These are phyloP conservation scores for Thielaviopsis ethacetica DNA, from an alignment of 2,329 filamentous ascomycete genomes.

Conservation along the genomic window DNA sequence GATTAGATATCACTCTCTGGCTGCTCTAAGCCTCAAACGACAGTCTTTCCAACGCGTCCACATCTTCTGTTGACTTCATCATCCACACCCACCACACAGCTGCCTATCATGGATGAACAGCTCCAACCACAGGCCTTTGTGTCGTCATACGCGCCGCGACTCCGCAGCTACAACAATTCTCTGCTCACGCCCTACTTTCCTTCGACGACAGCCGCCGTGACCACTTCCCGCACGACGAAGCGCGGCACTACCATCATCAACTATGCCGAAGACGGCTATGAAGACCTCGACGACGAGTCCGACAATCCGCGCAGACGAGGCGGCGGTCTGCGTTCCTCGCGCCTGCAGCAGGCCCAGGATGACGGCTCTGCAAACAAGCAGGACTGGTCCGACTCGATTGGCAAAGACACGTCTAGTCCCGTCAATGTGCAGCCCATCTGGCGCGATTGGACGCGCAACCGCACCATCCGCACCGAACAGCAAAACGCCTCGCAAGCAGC, in stretches of 20 bases:
- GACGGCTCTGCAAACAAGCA: slow-evolving; percentile 46
- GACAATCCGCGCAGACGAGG: slow-evolving; percentile 62
- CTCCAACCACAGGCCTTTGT: slow-evolving; percentile 64
- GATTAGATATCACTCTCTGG: no score
- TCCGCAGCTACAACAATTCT: slow-evolving; percentile 83
- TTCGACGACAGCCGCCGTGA: slow-evolving; percentile 44
- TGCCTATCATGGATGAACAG: slow-evolving; percentile 5
- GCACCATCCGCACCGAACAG: slow-evolving; percentile 36
- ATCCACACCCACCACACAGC: not conserved
- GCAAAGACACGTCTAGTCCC: slow-evolving; percentile 64
- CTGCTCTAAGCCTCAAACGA: no score
- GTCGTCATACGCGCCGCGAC: slow-evolving; percentile 77
- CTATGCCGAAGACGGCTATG: slow-evolving; percentile 91
- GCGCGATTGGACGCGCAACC: slow-evolving; percentile 84
- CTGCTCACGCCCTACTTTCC: slow-evolving; percentile 74
- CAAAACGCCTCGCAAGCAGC: slow-evolving; percentile 50
- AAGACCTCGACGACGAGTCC: slow-evolving; percentile 59
- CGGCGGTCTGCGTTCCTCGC: slow-evolving; percentile 68
- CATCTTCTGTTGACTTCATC: not conserved
- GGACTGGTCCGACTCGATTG: slow-evolving; percentile 57
- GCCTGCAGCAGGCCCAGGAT: slow-evolving; percentile 29
- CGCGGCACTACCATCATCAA: slow-evolving; percentile 93
- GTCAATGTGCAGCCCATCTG: slow-evolving; percentile 81
- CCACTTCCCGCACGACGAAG: slow-evolving; percentile 71
- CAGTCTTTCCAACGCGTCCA: not conserved